Base-by-base conservation (phyloP, 345 rosid species). In the Citrus mangshanensis region DNA sequence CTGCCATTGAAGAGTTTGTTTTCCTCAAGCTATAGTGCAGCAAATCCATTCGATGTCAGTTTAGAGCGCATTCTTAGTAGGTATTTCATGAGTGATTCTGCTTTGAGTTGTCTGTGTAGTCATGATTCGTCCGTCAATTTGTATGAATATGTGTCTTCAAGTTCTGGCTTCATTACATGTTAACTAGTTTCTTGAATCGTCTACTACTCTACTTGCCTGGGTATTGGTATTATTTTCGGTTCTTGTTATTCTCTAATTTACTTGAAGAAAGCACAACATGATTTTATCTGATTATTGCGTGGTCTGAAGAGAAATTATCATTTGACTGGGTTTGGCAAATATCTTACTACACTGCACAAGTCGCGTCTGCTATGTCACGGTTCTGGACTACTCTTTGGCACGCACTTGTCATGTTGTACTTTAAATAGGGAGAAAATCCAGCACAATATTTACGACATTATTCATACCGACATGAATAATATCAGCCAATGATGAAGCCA, bases 1-100 rank as follows among this genome's bases (percentile, higher is more conserved):
- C 86, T 21, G 88, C 89, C 75, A 73, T 93, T 74, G 88, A 91
- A 79, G 94, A 91, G 81, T 91, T 89, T 76, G 93, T 89, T 75
- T 89, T 85, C 83, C 89, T 88, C 66, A 85, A 90, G 78, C 70
- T 82, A 75, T 88, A 85, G 65, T n/a, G 68, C 40, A 5, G 27
- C 22, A 72, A 37, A 32, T 27, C 9, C 68, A 7, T 42, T n/a
- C 6, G 4, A 30, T 34, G 5, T 68, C 58, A 55, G 70, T 55
- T 76, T 64, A n/a, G 22, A 37, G 5, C 37, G 10, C 37, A 13
- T 3, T 19, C 14, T 6, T 63, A 58, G 27, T 13, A 60, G 34
- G 32, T 73, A n/a, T 6, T 37, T 14, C 2, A 35, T 8, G 42
- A 37, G 34, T 21, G 27, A 66, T 59, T 22, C 21, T 66, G 58